These are phyloP conservation scores for Phaeodactylum tricornutum DNA, from an alignment of 108 stramenopile genomes.

Conservation along the genomic window DNA sequence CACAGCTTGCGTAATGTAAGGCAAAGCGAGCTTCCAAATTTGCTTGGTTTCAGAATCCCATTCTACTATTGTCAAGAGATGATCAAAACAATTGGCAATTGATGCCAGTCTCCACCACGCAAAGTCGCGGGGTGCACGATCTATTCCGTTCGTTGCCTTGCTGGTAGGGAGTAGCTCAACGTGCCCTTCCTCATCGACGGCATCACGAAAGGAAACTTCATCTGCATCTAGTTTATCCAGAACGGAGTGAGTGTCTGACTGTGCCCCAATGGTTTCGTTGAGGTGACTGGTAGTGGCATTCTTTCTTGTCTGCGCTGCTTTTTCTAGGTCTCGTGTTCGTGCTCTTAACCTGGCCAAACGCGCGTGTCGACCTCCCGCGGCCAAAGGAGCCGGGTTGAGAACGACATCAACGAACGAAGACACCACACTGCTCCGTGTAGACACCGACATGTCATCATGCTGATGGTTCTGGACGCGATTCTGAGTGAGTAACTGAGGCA, in stretches of 20 bases:
- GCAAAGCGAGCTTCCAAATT: slow-evolving; percentile 20
- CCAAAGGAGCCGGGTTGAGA: background rate
- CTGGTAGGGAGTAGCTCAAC: no score
- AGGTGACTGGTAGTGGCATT: no score
- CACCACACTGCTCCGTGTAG: background rate
- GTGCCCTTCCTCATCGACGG: no score
- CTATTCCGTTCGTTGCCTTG: background rate
- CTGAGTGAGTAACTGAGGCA: no score
- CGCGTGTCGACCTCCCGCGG: no score
- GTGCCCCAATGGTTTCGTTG: no score
- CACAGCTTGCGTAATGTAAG: slow-evolving; percentile 9
- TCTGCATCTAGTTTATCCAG: no score
- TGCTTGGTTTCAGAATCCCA: slow-evolving; percentile 33
- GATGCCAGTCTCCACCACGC: background rate
- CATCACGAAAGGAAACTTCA: no score
- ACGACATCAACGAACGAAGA: background rate
- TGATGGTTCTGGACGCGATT: background rate
- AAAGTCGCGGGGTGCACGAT: background rate
- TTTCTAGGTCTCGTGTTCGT: no score
- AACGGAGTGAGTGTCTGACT: no score
- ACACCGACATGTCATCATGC: background rate
- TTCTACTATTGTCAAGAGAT: slow-evolving; percentile 12
- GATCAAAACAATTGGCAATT: background rate
- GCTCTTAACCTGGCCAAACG: no score
- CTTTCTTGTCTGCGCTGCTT: no score